Evolutionary conservation across 2,329 filamentous ascomycete genomes (phyloP).

Genomic region (Penicillium brevicompactum): DNA sequence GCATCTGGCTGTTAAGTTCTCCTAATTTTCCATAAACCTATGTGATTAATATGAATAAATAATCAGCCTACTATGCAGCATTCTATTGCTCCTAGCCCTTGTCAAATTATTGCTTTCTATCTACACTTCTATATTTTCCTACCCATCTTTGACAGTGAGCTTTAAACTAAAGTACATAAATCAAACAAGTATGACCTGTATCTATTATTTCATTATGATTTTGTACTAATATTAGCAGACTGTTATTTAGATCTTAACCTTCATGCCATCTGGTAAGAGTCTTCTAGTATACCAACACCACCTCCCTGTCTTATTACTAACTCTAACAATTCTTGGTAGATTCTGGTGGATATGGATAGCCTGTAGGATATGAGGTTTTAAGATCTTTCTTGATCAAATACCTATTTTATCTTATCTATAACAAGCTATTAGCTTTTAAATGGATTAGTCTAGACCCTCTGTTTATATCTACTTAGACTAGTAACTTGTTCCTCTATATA

Average conservation of each 20-base stretch:
- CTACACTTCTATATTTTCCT: neutral
- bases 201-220: neutral
- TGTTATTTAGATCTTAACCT: slow-evolving; percentile 2
- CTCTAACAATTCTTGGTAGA: too few relatives aligned
- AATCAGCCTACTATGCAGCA: too few relatives aligned
- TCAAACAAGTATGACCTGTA: neutral
- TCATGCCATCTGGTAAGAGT: slow-evolving; percentile 2
- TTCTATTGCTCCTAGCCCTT: too few relatives aligned
- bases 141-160: neutral
- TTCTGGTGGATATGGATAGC: neutral
- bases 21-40: too few relatives aligned
- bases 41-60: too few relatives aligned
- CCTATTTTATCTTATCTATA: neutral
- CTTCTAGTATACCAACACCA: neutral
- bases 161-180: neutral
- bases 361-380: neutral
- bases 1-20: too few relatives aligned
- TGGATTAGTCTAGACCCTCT: neutral
- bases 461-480: neutral
- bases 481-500: neutral
- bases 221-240: neutral
- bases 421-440: neutral
- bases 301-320: slow-evolving; percentile 5
- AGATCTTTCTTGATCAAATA: neutral
- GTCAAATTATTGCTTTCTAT: too few relatives aligned